Conservation (phyloP, 208 protist genomes). For the Leishmania mexicana region DNA sequence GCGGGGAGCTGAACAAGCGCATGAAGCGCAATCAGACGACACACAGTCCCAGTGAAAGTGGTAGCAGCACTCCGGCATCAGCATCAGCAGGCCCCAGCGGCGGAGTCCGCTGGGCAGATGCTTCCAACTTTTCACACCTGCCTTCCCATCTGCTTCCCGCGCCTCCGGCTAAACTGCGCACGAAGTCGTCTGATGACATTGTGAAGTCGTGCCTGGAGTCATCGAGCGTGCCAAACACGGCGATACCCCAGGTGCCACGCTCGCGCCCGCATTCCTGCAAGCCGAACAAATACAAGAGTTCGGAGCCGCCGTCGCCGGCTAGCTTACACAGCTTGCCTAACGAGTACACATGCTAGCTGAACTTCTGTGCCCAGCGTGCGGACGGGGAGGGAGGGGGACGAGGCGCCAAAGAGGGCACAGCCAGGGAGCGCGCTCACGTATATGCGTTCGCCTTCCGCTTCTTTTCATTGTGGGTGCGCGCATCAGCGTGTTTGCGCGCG, state of each 20-base stretch:
- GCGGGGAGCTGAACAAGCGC: constrained; percentile 43
- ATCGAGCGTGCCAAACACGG: neutral
- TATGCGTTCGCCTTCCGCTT: neutral
- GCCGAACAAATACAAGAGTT: neutral
- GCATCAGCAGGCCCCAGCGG: neutral
- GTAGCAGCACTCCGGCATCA: neutral
- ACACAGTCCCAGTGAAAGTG: neutral
- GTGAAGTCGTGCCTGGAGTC: constrained; percentile 9
- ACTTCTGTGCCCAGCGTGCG: neutral
- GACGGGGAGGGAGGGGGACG: neutral
- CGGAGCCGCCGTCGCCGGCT: constrained; percentile 8
- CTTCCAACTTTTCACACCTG: neutral
- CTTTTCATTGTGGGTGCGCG: neutral
- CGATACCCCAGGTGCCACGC: constrained; percentile 10
- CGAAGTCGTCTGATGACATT: constrained; percentile 8
- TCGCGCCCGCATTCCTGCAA: constrained; percentile 21
- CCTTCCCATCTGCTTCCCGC: neutral
- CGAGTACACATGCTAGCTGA: constrained; percentile 8
- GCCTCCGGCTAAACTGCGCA: constrained; percentile 1
- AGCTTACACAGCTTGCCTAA: constrained; percentile 1
- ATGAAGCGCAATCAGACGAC: constrained; percentile 20
- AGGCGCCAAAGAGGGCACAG: neutral
- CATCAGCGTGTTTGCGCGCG: neutral
- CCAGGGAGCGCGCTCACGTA: neutral
- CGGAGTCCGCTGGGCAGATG: neutral